Evolutionary conservation across 352 stramenopile genomes (phyloP).

Genomic region (Phytophthora capsici): DNA sequence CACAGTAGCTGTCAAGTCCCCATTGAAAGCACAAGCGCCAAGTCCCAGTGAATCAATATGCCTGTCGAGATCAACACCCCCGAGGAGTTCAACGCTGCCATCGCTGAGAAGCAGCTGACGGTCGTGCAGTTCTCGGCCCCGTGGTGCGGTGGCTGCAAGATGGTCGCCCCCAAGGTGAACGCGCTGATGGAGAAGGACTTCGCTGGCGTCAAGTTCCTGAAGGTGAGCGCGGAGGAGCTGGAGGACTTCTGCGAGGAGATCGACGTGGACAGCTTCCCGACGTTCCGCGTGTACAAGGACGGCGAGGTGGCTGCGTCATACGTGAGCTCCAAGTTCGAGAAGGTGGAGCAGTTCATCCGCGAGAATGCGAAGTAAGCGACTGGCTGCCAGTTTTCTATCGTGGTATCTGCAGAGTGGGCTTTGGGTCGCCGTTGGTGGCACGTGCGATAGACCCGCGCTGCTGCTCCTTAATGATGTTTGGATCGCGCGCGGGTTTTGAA

Average conservation of each 20-base stretch:
- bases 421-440: too few species aligned
- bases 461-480: slow-evolving; percentile 1
- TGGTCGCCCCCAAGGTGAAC: slow-evolving; percentile 64
- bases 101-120: slow-evolving; percentile 56
- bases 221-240: slow-evolving; percentile 75
- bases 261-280: slow-evolving; percentile 80
- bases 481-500: not conserved
- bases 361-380: slow-evolving; percentile 40
- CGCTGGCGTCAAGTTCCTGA: slow-evolving; percentile 63
- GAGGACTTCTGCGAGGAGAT: slow-evolving; percentile 82
- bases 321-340: slow-evolving; percentile 82
- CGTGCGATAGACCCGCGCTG: not conserved
- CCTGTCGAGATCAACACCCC: slow-evolving; percentile 52
- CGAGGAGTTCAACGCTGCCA: slow-evolving; percentile 57
- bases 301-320: slow-evolving; percentile 71
- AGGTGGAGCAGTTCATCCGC: slow-evolving; percentile 81
- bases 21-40: not conserved
- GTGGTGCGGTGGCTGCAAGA: slow-evolving; percentile 83
- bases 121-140: slow-evolving; percentile 72
- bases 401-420: not conserved
- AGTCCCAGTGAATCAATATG: slow-evolving; percentile 16
- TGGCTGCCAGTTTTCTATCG: not conserved
- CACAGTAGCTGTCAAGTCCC: slow-evolving; percentile 6
- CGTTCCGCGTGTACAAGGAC: slow-evolving; percentile 82
- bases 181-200: slow-evolving; percentile 67